phyloP scores from a whole-genome alignment of 2,329 filamentous ascomycete genomes.

The Stachybotrys echinatus region DNA sequence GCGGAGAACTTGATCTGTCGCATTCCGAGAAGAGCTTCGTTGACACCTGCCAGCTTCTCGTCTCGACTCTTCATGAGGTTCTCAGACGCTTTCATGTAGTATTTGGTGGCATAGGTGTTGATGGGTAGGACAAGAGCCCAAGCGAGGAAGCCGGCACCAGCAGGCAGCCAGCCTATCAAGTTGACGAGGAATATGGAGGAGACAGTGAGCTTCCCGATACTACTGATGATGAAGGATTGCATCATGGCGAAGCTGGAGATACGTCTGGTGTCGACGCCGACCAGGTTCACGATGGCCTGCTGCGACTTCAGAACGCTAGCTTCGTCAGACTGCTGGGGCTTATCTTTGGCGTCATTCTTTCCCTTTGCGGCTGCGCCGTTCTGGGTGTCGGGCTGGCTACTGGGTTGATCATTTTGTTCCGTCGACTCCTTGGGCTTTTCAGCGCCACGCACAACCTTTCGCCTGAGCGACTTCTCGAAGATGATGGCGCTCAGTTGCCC shows the following conservation, averaged over 20 bases:
- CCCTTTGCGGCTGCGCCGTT: conserved; percentile 30
- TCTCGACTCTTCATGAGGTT: conserved; percentile 71
- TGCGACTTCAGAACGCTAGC: conserved; percentile 37
- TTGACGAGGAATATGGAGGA: conserved; percentile 62
- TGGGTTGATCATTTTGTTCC: conserved; percentile 13
- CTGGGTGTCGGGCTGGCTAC: conserved; percentile 16
- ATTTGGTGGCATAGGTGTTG: conserved; percentile 62
- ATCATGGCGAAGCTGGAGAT: conserved; percentile 64
- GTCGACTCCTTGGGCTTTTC: conserved; percentile 38
- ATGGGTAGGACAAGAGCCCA: conserved; percentile 62
- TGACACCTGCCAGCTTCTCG: conserved; percentile 68
- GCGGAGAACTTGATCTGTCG: conserved; percentile 83
- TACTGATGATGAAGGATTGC: conserved; percentile 60
- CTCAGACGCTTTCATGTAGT: conserved; percentile 61
- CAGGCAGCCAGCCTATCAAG: conserved; percentile 66
- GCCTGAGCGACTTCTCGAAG: conserved; percentile 70
- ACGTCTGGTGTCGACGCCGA: conserved; percentile 69
- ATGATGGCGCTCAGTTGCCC: conserved; percentile 66
- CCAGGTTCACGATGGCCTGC: conserved; percentile 71
- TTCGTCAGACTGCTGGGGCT: conserved; percentile 39
- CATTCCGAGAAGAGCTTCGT: conserved; percentile 73
- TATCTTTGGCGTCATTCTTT: conserved; percentile 40
- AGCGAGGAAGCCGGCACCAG: conserved; percentile 59
- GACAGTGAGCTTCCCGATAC: conserved; percentile 57
- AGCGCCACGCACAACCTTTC: conserved; percentile 69